Evolutionary conservation across 2,329 filamentous ascomycete genomes (phyloP).

Genomic region (Rosellinia necatrix): DNA sequence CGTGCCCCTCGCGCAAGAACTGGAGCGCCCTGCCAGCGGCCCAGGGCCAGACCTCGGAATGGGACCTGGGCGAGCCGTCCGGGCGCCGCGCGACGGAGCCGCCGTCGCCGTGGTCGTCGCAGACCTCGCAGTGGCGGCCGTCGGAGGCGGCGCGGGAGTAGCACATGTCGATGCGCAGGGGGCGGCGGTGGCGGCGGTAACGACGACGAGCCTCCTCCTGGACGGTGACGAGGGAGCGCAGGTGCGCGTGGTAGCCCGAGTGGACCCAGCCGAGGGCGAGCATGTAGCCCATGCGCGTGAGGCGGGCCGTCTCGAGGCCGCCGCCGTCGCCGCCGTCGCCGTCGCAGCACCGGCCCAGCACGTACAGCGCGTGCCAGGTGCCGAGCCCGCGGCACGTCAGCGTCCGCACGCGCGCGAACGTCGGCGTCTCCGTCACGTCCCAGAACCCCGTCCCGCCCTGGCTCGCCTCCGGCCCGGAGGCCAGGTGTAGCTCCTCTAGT

Average conservation of each 20-base stretch:
- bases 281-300: slow-evolving; percentile 12
- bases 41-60: slow-evolving; percentile 17
- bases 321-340: slow-evolving; percentile 16
- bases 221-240: neutral
- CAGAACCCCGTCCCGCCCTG: slow-evolving; percentile 3
- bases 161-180: slow-evolving; percentile 21
- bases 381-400: slow-evolving; percentile 13
- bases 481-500: slow-evolving; percentile 19
- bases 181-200: neutral
- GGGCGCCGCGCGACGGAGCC: too few relatives aligned
- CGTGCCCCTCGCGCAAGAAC: neutral
- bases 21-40: slow-evolving; percentile 13
- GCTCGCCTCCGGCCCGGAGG: slow-evolving; percentile 5
- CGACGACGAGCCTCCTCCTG: slow-evolving; percentile 15
- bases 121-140: slow-evolving; percentile 13
- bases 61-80: too few relatives aligned
- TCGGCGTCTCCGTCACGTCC: slow-evolving; percentile 1
- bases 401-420: slow-evolving; percentile 11
- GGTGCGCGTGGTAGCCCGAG: slow-evolving; percentile 7
- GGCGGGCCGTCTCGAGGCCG: too few relatives aligned
- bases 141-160: slow-evolving; percentile 9
- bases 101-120: slow-evolving; percentile 5
- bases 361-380: slow-evolving; percentile 3
- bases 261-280: slow-evolving; percentile 6
- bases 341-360: slow-evolving; percentile 6